Base-by-base conservation (phyloP, 2,329 filamentous ascomycete genomes). In the Cordyceps javanica region DNA sequence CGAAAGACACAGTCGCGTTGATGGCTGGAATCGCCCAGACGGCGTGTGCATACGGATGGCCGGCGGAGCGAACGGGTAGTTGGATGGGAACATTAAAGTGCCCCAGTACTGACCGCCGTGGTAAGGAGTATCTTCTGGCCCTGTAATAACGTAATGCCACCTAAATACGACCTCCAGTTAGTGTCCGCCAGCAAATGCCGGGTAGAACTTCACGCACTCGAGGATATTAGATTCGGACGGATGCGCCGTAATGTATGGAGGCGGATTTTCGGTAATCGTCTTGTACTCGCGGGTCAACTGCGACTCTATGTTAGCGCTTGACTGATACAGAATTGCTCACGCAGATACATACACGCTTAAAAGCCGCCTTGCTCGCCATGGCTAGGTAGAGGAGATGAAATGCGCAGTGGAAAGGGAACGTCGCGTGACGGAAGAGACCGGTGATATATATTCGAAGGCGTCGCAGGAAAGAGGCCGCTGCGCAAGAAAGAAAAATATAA, bases 21-120 rank as follows among this genome's bases (percentile, higher is more conserved):
- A 94, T 2, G 92, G 91, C 71, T 96, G 91, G 76, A 99, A 99
- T 68, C 94, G 90, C 59, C 94, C 94, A 13, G 88, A 93, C 2
- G 94, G 94, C 0, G 94, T 99, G 78, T 97, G 94, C 94, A 99
- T 99, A 69, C 93, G 91, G 73, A 99, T 99, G 2, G 94, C 91
- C 5, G 94, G 94, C 32, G 94, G 94, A 13, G 92, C 93, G 73
- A 97, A 99, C 26, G 94, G 94, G 71, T 99, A 99, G 77, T 97
- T 92, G 9, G 92, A 84, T 16, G 94, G 94, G 73, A 99, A 99
- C 63, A 95, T 87, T 52, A 99, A 81, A 2, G 93, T 97, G 49
- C 94, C 94, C 94, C 94, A 99, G 78, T 97, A 99, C 73, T 99
- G 94, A 46, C 94, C 94, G 68, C 87, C 86, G 67, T 95, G 85